Percentiles rank a stretch among this genome's conserved stretches.
phyloP scores from a whole-genome alignment of 345 rosid species.

The Citrus hindsii region DNA sequence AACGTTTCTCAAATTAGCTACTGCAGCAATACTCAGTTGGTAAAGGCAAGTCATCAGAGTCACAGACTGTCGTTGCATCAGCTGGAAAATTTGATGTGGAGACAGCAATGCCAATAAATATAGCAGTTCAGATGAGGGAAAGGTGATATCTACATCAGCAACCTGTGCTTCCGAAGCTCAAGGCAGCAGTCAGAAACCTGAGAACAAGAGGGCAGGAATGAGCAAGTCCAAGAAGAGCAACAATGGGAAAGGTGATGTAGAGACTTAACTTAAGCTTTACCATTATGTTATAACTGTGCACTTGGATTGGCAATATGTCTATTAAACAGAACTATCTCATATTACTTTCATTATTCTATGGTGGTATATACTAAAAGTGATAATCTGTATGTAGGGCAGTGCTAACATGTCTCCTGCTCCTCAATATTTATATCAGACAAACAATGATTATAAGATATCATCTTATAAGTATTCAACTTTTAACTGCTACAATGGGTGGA shows the following conservation, averaged over 20 bases:
- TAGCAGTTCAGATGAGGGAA: not conserved
- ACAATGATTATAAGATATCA: too few species aligned
- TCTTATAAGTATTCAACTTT: not conserved
- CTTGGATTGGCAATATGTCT: too few species aligned
- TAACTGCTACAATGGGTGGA: slow-evolving; percentile 7
- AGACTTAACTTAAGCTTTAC: not conserved
- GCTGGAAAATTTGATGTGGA: not conserved
- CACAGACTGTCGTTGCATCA: not conserved
- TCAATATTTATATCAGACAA: too few species aligned
- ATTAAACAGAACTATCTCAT: too few species aligned
- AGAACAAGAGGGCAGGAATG: slow-evolving; percentile 3
- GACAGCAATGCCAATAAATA: not conserved
- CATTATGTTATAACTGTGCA: too few species aligned
- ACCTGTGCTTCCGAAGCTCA: not conserved
- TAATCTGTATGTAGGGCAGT: too few species aligned
- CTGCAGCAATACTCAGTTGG: not conserved
- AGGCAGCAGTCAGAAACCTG: not conserved
- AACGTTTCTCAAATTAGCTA: slow-evolving; percentile 6
- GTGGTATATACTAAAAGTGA: too few species aligned
- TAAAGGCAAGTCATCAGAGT: not conserved
- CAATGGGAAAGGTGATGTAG: not conserved
- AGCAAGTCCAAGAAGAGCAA: slow-evolving; percentile 3
- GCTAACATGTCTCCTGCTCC: too few species aligned
- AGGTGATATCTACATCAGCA: not conserved
- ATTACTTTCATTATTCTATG: too few species aligned